Percentiles rank a stretch among this genome's conserved stretches.
phyloP scores from a whole-genome alignment of 2,329 filamentous ascomycete genomes.

The Epichloe sp. region DNA sequence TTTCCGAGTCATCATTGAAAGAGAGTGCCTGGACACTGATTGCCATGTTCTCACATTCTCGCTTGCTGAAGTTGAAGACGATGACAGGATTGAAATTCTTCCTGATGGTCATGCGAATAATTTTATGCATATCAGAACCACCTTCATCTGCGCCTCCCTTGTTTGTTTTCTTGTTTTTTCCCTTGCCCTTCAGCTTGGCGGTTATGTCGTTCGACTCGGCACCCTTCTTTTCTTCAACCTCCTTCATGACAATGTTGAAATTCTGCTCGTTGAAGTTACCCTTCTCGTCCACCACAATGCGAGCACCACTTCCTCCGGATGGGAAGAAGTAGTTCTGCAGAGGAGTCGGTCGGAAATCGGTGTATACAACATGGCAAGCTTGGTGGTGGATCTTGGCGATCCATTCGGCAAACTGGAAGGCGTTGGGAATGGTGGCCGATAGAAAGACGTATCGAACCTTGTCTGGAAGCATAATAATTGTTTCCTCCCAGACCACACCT shows the following conservation, averaged over 20 bases:
- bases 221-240: slow-evolving; percentile 78
- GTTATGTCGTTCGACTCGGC: slow-evolving; percentile 68
- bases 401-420: slow-evolving; percentile 99
- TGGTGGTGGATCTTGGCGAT: slow-evolving; percentile 96
- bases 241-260: slow-evolving; percentile 89
- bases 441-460: slow-evolving; percentile 98
- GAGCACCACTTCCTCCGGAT: slow-evolving; percentile 80
- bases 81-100: slow-evolving; percentile 97
- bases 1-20: slow-evolving; percentile 95
- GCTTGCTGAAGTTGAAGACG: slow-evolving; percentile 98
- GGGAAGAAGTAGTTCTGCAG: slow-evolving; percentile 98
- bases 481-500: slow-evolving; percentile 98
- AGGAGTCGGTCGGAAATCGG: slow-evolving; percentile 92
- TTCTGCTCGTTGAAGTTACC: slow-evolving; percentile 93
- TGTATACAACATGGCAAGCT: slow-evolving; percentile 97
- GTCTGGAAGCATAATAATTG: slow-evolving; percentile 92
- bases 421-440: slow-evolving; percentile 95
- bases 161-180: slow-evolving; percentile 83
- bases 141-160: slow-evolving; percentile 69
- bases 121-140: slow-evolving; percentile 85
- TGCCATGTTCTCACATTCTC: slow-evolving; percentile 85
- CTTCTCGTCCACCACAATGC: slow-evolving; percentile 92
- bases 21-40: slow-evolving; percentile 74
- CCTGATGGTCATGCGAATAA: slow-evolving; percentile 97
- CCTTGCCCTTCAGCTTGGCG: slow-evolving; percentile 72